phyloP scores from a whole-genome alignment of 2,329 filamentous ascomycete genomes.

The Neospermospora avenae region DNA sequence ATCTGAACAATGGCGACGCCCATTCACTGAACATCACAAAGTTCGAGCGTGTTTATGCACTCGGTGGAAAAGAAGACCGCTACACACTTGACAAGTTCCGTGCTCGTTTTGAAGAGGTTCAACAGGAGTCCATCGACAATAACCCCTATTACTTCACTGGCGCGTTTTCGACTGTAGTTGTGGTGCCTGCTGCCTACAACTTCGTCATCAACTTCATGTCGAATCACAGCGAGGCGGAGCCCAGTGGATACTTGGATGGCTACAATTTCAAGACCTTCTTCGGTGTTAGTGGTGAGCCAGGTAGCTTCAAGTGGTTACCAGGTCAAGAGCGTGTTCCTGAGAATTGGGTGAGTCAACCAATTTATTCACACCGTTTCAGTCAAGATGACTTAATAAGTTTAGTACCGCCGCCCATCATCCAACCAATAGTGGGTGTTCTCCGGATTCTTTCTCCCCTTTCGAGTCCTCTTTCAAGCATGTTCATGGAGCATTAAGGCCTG shows the following conservation, averaged over 20 bases:
- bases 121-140: constrained; percentile 6
- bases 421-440: too few relatives aligned
- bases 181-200: constrained; percentile 9
- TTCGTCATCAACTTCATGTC: constrained; percentile 9
- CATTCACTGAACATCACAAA: constrained; percentile 2
- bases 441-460: too few relatives aligned
- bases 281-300: background rate
- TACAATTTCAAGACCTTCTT: constrained; percentile 2
- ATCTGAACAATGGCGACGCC: constrained; percentile 7
- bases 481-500: too few relatives aligned
- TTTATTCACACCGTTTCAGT: background rate
- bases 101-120: background rate
- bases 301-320: background rate
- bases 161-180: background rate
- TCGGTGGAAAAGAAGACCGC: background rate
- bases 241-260: constrained; percentile 4
- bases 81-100: constrained; percentile 11
- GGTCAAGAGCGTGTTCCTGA: constrained; percentile 2
- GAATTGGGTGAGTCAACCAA: background rate
- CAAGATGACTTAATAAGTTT: background rate
- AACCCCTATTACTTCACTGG: constrained; percentile 14
- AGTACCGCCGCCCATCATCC: background rate
- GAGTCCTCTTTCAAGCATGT: too few relatives aligned
- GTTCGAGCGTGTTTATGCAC: constrained; percentile 3
- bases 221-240: constrained; percentile 6